Evolutionary conservation across 352 stramenopile genomes (phyloP), one percentile per base, ranked within the genome.

Genomic region (Aphanomyces cochlioides): DNA sequence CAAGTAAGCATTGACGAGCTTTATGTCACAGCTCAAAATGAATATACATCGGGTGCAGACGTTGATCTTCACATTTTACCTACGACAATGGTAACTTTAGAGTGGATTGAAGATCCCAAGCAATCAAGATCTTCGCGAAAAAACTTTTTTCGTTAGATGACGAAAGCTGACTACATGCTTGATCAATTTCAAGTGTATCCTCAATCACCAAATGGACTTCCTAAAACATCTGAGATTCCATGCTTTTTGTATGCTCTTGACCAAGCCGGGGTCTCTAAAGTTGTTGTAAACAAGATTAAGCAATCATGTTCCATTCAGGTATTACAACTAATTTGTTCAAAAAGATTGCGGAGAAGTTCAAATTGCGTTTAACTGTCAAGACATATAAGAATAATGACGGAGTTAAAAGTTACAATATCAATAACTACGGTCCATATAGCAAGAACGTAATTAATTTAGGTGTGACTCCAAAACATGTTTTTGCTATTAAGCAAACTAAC

Each of bases 141-240:
- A 53, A 73, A 76, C 54, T 74, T 76, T 59, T 76, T 76, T 72
- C 41, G 72, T 54, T 73, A 76, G 74, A 53, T 72, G 56, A 74
- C 67, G 40, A 74, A 74, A 45, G 36, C 59, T 39, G 28, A 76
- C 47, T 74, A 76, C 47, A 40, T 72, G 65, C 47, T 76, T 57
- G 60, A 71, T 60, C 47, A 58, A 61, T 75, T 74, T 58, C 67
- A 76, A 59, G 72, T 76, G 17, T 76, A 76, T 66, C 37, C 43
- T 43, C 61, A 36, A 21, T 53, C 50, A 3, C 38, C 45, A 65
- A 28, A n/a, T 5, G 47, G 47, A 28, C 17, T 54, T 21, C 54
- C 70, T 13, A 61, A 73, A 56, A 40, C 57, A 63, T 60, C 15
- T 28, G 57, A 69, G 56, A 69, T 13, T 63, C 2, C 63, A 68